A percentile compares a stretch with the other conserved stretches of the same genome.
Conservation (phyloP, 2,329 filamentous ascomycete species). For the Ascochyta clinopodiicola region DNA sequence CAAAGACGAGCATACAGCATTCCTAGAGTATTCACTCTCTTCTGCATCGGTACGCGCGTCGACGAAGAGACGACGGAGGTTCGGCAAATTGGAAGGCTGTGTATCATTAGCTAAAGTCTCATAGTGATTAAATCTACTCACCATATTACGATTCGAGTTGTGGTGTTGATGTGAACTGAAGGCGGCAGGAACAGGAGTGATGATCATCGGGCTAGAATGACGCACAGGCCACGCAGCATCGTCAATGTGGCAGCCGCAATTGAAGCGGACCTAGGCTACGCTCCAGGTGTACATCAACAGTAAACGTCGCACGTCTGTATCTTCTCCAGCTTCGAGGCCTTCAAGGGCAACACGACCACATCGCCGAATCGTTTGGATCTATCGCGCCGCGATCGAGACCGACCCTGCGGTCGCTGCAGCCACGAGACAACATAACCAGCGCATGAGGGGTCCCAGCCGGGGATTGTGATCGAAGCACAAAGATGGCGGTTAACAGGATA, state of each 20-base stretch:
- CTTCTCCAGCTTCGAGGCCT: background rate
- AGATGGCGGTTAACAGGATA: conserved; percentile 96
- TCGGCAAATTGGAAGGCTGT: conserved; percentile 79
- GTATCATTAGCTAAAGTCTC: background rate
- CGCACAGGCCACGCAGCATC: conserved; percentile 32
- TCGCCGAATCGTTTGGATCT: background rate
- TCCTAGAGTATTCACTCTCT: conserved; percentile 91
- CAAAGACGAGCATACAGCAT: conserved; percentile 70
- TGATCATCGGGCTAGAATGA: conserved; percentile 18
- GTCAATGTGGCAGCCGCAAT: conserved; percentile 37
- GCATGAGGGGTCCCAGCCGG: conserved; percentile 46
- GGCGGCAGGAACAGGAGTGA: background rate
- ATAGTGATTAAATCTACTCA: conserved; percentile 5
- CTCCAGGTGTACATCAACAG: conserved; percentile 21
- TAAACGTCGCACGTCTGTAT: conserved; percentile 14
- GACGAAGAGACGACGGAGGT: conserved; percentile 94
- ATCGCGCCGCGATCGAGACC: conserved; percentile 9
- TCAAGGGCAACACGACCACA: background rate
- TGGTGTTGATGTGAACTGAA: conserved; percentile 9
- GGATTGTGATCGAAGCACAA: conserved; percentile 40
- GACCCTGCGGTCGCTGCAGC: conserved; percentile 3
- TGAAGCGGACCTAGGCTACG: conserved; percentile 28
- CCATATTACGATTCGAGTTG: conserved; percentile 24
- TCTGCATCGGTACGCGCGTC: conserved; percentile 92
- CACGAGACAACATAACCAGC: conserved; percentile 20